Base-by-base conservation (phyloP, 345 rosid genomes). In the Jatropha curcas region DNA sequence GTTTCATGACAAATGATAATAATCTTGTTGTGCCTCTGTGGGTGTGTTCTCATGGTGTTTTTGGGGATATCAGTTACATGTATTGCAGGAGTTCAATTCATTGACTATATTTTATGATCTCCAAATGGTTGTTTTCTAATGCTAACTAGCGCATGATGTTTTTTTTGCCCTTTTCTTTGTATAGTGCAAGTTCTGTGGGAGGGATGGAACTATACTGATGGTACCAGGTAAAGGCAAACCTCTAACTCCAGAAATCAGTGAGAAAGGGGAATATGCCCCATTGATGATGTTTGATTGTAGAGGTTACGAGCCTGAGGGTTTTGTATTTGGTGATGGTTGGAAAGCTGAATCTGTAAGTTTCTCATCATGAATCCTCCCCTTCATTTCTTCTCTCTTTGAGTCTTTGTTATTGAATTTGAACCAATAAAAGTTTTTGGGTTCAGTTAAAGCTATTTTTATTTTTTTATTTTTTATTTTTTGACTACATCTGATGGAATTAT, bases 231-330 rank as follows among this genome's bases (percentile, higher is more conserved):
- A 74, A 71, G 96, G 96, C 28, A 73, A 79, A 48, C 93, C 96
- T 66, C 75, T 92, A 64, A 90, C 88, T 61, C 80, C 30, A 51
- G 86, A 86, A 79, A 74, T 71, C 67, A 80, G 88, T 39, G 87
- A 94, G 67, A 77, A 78, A 20, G 96, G 94, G 68, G 80, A 75
- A n/a, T 88, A 68, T 82, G 84, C 85, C 50, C 96, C 94, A 25
- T 35, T 94, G 83, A 94, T 94, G 98, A 76, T 85, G 51, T 90
- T 94, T 63, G 95, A 94, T 50, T 94, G 88, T 76, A 84, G 97
- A 35, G 97, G 97, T 50, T 92, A 81, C 65, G 98, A 94, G 76
- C 97, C 94, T 51, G 81, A 79, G 24, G 96, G 74, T 82, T 92
- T 84, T 62, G 71, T 87, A 16, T 90, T 94, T 76, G 80, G 77